phyloP scores from a whole-genome alignment of 441 rosid species.

The Gossypium schwendimanii region DNA sequence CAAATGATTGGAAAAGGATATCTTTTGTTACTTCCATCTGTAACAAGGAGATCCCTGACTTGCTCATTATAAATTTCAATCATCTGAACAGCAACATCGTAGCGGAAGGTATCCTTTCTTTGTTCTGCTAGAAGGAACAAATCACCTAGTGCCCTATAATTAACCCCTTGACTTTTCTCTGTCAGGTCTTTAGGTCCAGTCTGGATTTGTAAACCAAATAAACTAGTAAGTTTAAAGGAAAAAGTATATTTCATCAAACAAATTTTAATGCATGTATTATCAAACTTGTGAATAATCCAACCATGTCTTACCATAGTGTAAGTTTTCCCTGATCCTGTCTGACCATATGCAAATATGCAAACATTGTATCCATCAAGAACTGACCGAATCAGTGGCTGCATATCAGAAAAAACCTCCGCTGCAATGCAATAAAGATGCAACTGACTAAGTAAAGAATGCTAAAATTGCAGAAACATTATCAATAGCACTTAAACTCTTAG shows the following conservation, averaged over 20 bases:
- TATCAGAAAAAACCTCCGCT: slow-evolving; percentile 89
- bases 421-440: slow-evolving; percentile 26
- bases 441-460: slow-evolving; percentile 9
- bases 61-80: slow-evolving; percentile 94
- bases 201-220: slow-evolving; percentile 33
- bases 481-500: not conserved
- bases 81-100: slow-evolving; percentile 90
- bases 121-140: slow-evolving; percentile 77
- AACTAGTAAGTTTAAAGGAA: not conserved
- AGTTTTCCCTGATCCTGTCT: slow-evolving; percentile 79
- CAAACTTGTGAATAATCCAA: slow-evolving; percentile 8
- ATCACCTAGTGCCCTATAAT: slow-evolving; percentile 85
- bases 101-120: slow-evolving; percentile 66
- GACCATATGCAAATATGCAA: slow-evolving; percentile 78
- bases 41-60: slow-evolving; percentile 84
- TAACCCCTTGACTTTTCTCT: slow-evolving; percentile 78
- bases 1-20: slow-evolving; percentile 50
- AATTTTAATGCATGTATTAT: slow-evolving; percentile 1
- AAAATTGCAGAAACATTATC: not conserved
- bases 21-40: slow-evolving; percentile 88
- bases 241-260: slow-evolving; percentile 1
- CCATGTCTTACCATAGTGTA: slow-evolving; percentile 70
- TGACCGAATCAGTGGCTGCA: slow-evolving; percentile 69
- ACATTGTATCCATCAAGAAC: slow-evolving; percentile 74
- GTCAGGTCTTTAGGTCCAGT: slow-evolving; percentile 77